A percentile compares a stretch with the other conserved stretches of the same genome.
Conservation (phyloP, 208 protist species). For the Perkinsela sp. region DNA sequence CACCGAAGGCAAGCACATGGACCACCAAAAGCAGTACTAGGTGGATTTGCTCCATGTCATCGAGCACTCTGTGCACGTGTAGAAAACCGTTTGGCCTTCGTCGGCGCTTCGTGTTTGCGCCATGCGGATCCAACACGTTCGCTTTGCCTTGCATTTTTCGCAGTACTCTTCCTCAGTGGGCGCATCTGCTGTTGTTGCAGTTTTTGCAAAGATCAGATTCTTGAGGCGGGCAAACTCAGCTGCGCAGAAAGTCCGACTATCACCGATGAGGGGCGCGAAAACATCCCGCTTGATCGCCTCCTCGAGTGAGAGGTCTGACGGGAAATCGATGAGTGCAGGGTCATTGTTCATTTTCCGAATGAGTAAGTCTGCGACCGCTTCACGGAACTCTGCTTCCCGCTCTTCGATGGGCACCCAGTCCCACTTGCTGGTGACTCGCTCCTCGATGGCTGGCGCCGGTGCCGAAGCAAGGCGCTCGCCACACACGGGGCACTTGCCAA, state of each 20-base stretch:
- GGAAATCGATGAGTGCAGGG: neutral
- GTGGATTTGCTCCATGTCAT: slow-evolving; percentile 58
- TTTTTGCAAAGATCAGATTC: neutral
- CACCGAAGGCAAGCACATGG: too few species aligned
- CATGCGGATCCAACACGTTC: slow-evolving; percentile 36
- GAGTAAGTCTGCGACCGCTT: neutral
- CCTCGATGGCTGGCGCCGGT: neutral
- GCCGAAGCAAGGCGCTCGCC: neutral
- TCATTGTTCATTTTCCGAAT: neutral
- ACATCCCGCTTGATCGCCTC: neutral
- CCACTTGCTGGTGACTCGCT: neutral
- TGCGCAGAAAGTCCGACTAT: neutral
- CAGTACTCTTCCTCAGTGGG: slow-evolving; percentile 46
- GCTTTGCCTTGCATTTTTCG: slow-evolving; percentile 25
- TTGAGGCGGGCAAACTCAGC: neutral
- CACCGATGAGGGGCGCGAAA: neutral
- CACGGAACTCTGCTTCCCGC: neutral
- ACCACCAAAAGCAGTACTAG: too few species aligned
- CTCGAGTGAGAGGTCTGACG: neutral
- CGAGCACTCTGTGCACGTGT: slow-evolving; percentile 47
- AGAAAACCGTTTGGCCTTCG: slow-evolving; percentile 69
- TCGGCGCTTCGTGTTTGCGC: slow-evolving; percentile 60
- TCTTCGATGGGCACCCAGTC: neutral
- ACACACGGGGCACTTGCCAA: neutral
- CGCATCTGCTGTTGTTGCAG: neutral